Base-by-base conservation (phyloP, 176 grass and related monocot species). In the Leersia perrieri region DNA sequence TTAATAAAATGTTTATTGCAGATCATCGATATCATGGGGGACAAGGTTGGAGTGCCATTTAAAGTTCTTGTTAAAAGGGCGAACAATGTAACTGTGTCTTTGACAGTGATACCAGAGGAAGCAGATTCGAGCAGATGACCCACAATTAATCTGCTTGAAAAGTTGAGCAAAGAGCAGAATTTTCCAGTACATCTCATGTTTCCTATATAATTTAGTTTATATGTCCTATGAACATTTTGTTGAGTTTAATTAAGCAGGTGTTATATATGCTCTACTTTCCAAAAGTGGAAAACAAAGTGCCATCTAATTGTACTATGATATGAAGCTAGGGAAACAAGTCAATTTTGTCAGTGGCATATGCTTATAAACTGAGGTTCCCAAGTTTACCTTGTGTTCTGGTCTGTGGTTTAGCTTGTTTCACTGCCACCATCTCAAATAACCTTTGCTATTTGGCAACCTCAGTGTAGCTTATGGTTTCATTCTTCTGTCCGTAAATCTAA, bases 21-120 rank as follows among this genome's bases (percentile, higher is more conserved):
- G 90, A 95, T 98, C 69, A 87, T 91, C 84, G 77, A 88, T 79
- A 86, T 95, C 73, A 83, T 98, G 86, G 86, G 81, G 33, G 95
- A 91, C 82, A 91, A 87, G 16, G 75, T 86, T 55, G 92, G 95
- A 34, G 66, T 77, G 68, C 83, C 83, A 81, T 83, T 88, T 64
- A 73, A 87, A 91, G 92, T 90, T 75, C 70, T 89, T 64, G 90
- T 91, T 40, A 72, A 85, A 81, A 83, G 90, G 60, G 29, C 34
- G 6, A 76, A 83, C 67, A 86, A 86, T 35, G 79, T 89, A 63
- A 64, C 60, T 16, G 62, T 73, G 63, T 79, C 62, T 4, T 89
- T 95, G 80, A 91, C 90, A 39, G 90, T 98, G 57, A 69, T 71
- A 68, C 92, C 95, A 60, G 90, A 93, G 78, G 92, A 95, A 73